Percentiles rank a stretch among this genome's conserved stretches.
Evolutionary conservation across 768 basidiomycete genomes (phyloP).

Genomic region (Rhizopogon roseolus): DNA sequence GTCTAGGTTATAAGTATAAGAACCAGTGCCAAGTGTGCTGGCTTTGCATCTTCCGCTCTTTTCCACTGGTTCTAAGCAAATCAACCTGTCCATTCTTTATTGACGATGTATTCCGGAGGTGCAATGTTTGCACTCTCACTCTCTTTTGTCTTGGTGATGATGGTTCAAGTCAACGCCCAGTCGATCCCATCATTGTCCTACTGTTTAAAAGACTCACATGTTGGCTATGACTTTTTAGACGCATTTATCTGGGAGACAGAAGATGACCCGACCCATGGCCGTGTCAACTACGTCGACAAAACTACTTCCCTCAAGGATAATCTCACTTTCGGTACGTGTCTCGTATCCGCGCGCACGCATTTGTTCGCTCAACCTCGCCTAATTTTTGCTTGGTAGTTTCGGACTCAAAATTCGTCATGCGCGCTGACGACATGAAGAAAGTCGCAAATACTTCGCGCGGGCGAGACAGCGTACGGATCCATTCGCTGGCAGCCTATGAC

Average conservation of each 20-base stretch:
- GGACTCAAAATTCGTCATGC: constrained; percentile 47
- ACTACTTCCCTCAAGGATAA: constrained; percentile 35
- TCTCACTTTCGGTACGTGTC: constrained; percentile 41
- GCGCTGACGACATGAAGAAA: constrained; percentile 39
- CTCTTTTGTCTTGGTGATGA: neutral
- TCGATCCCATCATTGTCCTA: neutral
- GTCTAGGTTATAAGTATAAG: too few relatives aligned
- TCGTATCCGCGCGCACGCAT: neutral
- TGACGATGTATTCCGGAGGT: neutral
- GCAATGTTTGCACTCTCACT: neutral
- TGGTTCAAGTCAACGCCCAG: neutral
- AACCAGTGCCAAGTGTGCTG: too few relatives aligned
- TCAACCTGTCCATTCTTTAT: neutral
- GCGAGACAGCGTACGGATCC: constrained; percentile 54
- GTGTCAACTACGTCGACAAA: constrained; percentile 52
- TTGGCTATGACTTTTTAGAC: constrained; percentile 40
- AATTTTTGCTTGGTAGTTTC: neutral
- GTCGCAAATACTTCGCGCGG: constrained; percentile 38
- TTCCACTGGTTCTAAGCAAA: neutral
- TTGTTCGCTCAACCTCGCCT: neutral
- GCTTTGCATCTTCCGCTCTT: too few relatives aligned
- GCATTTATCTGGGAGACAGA: constrained; percentile 45
- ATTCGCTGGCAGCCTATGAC: constrained; percentile 37
- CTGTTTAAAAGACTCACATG: constrained; percentile 6
- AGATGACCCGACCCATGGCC: constrained; percentile 63